These are phyloP conservation scores for Dalbergia oliveri DNA, from an alignment of 306 rosid species.

Conservation along the genomic window DNA sequence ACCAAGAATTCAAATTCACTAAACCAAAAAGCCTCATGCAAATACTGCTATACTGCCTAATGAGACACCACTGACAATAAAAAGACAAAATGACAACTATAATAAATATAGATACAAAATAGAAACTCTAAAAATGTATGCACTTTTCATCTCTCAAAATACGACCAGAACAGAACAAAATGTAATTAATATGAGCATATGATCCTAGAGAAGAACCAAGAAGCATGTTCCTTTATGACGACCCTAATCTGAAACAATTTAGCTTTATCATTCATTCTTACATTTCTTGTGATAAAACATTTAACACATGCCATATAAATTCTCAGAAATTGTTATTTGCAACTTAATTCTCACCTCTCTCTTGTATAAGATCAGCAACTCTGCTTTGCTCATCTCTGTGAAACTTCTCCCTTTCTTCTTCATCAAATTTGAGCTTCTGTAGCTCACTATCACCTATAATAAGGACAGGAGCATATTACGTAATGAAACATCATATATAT, in stretches of 20 bases:
- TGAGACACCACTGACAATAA: conserved; percentile 25
- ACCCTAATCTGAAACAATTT: conserved; percentile 15
- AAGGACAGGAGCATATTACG: conserved; percentile 48
- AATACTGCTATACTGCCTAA: background rate
- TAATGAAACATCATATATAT: conserved; percentile 30
- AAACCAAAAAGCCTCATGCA: conserved; percentile 11
- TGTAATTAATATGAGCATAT: conserved; percentile 7
- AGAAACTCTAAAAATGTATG: conserved; percentile 14
- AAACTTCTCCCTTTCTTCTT: conserved; percentile 64
- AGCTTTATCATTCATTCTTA: conserved; percentile 22
- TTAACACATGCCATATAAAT: conserved; percentile 30
- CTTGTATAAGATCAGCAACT: conserved; percentile 61
- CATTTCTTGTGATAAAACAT: conserved; percentile 42
- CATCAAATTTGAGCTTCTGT: conserved; percentile 61
- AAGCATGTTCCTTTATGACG: conserved; percentile 3
- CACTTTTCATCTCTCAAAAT: conserved; percentile 7
- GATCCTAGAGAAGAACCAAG: background rate
- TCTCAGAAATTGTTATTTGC: conserved; percentile 17
- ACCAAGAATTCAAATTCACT: conserved; percentile 35
- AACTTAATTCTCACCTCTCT: conserved; percentile 66
- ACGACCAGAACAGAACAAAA: background rate
- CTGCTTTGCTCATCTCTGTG: conserved; percentile 66
- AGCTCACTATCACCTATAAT: conserved; percentile 72
- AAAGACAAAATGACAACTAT: conserved; percentile 1
- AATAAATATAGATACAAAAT: background rate